A percentile compares a stretch with the other conserved stretches of the same genome.
Evolutionary conservation across 805 yeast genomes (phyloP).

Genomic region (Blastobotrys terrestris): DNA sequence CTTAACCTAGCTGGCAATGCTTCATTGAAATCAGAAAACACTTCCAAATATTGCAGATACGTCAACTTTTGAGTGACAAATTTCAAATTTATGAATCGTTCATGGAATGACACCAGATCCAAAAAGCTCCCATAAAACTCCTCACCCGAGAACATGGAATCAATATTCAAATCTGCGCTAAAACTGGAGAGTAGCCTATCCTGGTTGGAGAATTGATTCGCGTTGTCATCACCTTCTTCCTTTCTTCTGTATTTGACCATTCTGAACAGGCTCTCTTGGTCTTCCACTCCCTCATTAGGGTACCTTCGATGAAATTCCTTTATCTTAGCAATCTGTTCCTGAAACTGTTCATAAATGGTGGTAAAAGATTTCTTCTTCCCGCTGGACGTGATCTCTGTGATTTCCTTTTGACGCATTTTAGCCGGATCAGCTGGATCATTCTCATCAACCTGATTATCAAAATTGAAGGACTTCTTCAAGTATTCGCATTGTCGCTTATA

Average conservation of each 20-base stretch:
- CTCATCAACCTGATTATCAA: background rate
- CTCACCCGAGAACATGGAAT: conserved; percentile 46
- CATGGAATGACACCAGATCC: conserved; percentile 50
- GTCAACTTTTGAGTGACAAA: conserved; percentile 31
- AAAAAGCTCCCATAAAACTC: conserved; percentile 62
- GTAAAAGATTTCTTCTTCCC: conserved; percentile 5
- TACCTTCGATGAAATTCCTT: conserved; percentile 28
- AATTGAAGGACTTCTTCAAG: conserved; percentile 8
- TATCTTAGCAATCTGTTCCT: conserved; percentile 31
- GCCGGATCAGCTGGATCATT: conserved; percentile 4
- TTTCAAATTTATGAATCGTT: conserved; percentile 45
- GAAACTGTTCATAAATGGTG: conserved; percentile 35
- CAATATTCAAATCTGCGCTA: conserved; percentile 45
- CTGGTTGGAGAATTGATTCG: conserved; percentile 30
- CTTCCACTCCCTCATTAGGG: conserved; percentile 29
- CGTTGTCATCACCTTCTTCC: conserved; percentile 16
- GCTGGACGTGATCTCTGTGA: conserved; percentile 9
- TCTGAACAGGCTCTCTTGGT: conserved; percentile 18
- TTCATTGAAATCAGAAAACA: conserved; percentile 37
- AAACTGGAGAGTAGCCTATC: conserved; percentile 40
- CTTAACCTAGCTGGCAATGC: conserved; percentile 22
- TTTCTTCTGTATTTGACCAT: conserved; percentile 8
- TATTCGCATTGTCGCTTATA: conserved; percentile 34
- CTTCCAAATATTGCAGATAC: conserved; percentile 47
- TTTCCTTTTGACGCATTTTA: conserved; percentile 13